These are phyloP conservation scores for Schwanniomyces vanrijiae DNA, from an alignment of 805 yeast genomes.

Conservation along the genomic window DNA sequence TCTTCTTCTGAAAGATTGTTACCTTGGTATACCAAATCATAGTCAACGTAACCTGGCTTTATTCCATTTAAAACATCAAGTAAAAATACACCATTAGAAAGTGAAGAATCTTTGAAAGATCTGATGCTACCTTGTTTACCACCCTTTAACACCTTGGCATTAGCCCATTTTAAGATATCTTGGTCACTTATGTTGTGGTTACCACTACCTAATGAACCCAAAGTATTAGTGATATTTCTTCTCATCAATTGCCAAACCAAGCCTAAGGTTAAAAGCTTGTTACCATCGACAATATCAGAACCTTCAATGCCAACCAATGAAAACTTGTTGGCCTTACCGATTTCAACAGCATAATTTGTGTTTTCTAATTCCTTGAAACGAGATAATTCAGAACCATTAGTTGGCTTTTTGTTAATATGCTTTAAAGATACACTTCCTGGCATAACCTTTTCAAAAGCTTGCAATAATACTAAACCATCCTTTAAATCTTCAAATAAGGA, in stretches of 20 bases:
- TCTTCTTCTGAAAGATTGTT: constrained; percentile 68
- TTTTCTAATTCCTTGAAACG: constrained; percentile 96
- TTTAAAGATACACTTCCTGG: constrained; percentile 85
- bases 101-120: constrained; percentile 79
- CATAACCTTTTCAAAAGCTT: constrained; percentile 93
- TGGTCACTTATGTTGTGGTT: constrained; percentile 64
- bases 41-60: constrained; percentile 97
- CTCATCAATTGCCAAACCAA: constrained; percentile 99
- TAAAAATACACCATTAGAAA: constrained; percentile 77
- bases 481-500: constrained; percentile 90
- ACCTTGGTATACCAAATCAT: constrained; percentile 83
- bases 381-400: constrained; percentile 69
- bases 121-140: constrained; percentile 74
- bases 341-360: constrained; percentile 96
- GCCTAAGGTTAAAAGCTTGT: constrained; percentile 83
- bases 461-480: constrained; percentile 85
- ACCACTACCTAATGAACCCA: constrained; percentile 64
- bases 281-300: constrained; percentile 94
- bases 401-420: constrained; percentile 83
- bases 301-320: constrained; percentile 98
- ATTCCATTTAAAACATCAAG: constrained; percentile 89
- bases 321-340: constrained; percentile 89
- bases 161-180: constrained; percentile 94
- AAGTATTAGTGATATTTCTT: constrained; percentile 85
- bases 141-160: constrained; percentile 78